Evolutionary conservation across 805 yeast genomes (phyloP).

Genomic region (Saccharomycopsis sp.): DNA sequence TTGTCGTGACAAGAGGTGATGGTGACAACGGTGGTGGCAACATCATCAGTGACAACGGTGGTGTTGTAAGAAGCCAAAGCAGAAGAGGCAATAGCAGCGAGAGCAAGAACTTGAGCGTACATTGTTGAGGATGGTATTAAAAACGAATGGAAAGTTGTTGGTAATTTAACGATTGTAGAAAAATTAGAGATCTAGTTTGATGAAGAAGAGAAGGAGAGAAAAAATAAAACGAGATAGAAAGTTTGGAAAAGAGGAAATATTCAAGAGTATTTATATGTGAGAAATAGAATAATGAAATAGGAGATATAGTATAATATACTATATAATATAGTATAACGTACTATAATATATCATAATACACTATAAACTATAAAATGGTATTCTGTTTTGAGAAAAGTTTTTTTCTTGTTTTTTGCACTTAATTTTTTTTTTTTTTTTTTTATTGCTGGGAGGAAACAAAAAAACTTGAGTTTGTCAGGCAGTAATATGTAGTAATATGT

Average conservation of each 20-base stretch:
- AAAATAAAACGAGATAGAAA: no score
- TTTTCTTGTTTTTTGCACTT: no score
- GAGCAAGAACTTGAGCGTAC: slow-evolving; percentile 16
- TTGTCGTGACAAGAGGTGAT: slow-evolving; percentile 24
- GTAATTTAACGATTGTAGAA: no score
- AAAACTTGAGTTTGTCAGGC: no score
- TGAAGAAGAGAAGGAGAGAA: slow-evolving; percentile 1
- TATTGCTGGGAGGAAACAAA: no score
- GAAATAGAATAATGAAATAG: background rate
- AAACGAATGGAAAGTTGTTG: background rate
- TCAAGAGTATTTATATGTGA: background rate
- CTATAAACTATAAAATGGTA: no score
- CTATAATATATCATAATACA: background rate
- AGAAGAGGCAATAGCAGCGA: slow-evolving; percentile 14
- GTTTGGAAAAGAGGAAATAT: background rate
- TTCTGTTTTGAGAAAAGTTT: background rate
- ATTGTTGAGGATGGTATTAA: slow-evolving; percentile 10
- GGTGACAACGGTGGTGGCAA: slow-evolving; percentile 25
- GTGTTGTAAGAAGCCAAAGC: slow-evolving; percentile 13
- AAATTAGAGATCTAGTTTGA: no score
- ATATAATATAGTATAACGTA: background rate
- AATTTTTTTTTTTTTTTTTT: no score
- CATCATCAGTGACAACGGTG: slow-evolving; percentile 20
- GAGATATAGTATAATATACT: background rate
- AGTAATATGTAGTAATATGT: no score